A percentile compares a stretch with the other conserved stretches of the same genome.
Evolutionary conservation across 257 asterid species (phyloP).

Genomic region (Nyctanthes arbortristis): DNA sequence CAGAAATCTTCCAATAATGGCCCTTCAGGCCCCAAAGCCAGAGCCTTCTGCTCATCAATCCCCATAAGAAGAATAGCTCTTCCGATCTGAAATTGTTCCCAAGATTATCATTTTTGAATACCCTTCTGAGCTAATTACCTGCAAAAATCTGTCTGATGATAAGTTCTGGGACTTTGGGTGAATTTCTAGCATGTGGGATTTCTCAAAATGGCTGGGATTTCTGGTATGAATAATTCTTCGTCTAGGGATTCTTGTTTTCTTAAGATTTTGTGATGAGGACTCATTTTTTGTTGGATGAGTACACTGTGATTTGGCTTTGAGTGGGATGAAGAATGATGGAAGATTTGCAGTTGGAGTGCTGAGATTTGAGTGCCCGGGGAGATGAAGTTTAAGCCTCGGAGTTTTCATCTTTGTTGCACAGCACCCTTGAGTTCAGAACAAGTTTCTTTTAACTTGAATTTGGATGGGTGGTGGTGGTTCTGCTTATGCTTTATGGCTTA

Average conservation of each 20-base stretch:
- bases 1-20: conserved; percentile 92
- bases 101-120: conserved; percentile 39
- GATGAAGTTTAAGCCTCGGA: too few species aligned
- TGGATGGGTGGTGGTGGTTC: too few species aligned
- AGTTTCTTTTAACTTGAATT: too few species aligned
- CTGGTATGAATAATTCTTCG: background rate
- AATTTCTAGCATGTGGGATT: background rate
- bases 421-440: too few species aligned
- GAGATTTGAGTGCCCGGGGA: conserved; percentile 25
- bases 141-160: background rate
- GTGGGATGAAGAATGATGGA: conserved; percentile 24
- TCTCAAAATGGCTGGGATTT: conserved; percentile 10
- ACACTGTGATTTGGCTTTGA: conserved; percentile 25
- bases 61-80: conserved; percentile 60
- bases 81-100: conserved; percentile 58
- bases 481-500: too few species aligned
- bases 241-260: background rate
- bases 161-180: background rate
- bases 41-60: conserved; percentile 62
- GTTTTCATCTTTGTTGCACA: too few species aligned
- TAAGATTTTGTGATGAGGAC: conserved; percentile 16
- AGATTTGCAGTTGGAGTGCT: conserved; percentile 8
- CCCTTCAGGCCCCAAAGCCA: conserved; percentile 86
- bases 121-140: conserved; percentile 20
- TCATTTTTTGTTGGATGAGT: background rate